Evolutionary conservation across 192 early-diverging fungal species (phyloP).

Genomic region (Powellomyces hirtus): DNA sequence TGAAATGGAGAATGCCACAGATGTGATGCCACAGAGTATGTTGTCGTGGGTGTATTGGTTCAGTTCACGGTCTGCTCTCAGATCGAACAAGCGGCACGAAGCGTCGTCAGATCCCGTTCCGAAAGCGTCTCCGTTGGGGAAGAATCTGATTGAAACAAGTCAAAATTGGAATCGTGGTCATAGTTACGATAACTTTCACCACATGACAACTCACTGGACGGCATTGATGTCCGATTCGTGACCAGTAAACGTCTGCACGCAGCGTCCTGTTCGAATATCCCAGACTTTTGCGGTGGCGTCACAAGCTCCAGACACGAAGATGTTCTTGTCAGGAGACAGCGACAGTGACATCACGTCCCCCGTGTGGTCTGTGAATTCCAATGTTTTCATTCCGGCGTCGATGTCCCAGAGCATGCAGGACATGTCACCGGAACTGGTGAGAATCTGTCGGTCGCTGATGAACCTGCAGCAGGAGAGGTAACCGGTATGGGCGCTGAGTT

Average conservation of each 20-base stretch:
- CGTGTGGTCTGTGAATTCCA: slow-evolving; percentile 97
- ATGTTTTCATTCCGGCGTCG: slow-evolving; percentile 95
- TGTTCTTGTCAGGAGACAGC: slow-evolving; percentile 86
- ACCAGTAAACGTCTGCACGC: slow-evolving; percentile 97
- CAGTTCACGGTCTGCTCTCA: slow-evolving; percentile 96
- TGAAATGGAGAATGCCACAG: slow-evolving; percentile 94
- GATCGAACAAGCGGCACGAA: slow-evolving; percentile 94
- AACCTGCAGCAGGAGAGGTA: slow-evolving; percentile 98
- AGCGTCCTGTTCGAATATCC: slow-evolving; percentile 95
- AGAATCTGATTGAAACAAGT: slow-evolving; percentile 80
- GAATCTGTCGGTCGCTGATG: slow-evolving; percentile 91
- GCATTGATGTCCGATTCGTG: slow-evolving; percentile 99
- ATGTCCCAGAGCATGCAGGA: slow-evolving; percentile 99
- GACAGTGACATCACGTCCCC: slow-evolving; percentile 99
- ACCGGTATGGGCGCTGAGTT: slow-evolving; percentile 94
- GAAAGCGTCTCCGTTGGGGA: slow-evolving; percentile 97
- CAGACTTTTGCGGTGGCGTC: slow-evolving; percentile 98
- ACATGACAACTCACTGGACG: slow-evolving; percentile 84
- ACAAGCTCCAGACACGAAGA: slow-evolving; percentile 98
- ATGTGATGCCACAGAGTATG: slow-evolving; percentile 98
- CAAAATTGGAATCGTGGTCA: no score
- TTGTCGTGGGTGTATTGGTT: slow-evolving; percentile 99
- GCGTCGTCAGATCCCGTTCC: slow-evolving; percentile 99
- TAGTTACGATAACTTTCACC: neutral
- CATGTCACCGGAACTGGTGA: slow-evolving; percentile 97